Percentiles rank a stretch among this genome's conserved stretches.
phyloP scores from a whole-genome alignment of 768 basidiomycete species.

The Hygrocybe punicea region DNA sequence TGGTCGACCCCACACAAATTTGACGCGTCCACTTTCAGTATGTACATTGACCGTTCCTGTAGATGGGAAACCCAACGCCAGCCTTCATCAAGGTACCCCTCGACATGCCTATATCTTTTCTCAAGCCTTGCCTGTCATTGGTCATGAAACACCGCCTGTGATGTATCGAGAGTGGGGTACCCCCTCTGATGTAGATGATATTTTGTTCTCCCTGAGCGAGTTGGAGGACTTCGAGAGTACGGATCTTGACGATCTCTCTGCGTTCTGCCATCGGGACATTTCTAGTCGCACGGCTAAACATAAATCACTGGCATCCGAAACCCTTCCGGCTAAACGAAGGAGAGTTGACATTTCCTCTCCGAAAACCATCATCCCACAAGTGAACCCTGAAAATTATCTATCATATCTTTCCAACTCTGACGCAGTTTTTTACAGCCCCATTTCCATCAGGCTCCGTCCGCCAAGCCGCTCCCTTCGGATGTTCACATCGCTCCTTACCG shows the following conservation, averaged over 20 bases:
- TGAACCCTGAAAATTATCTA: conserved; percentile 29
- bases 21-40: neutral
- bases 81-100: neutral
- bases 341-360: conserved; percentile 38
- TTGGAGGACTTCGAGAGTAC: conserved; percentile 46
- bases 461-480: conserved; percentile 18
- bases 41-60: neutral
- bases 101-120: neutral
- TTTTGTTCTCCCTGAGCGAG: conserved; percentile 35
- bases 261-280: neutral
- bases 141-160: neutral
- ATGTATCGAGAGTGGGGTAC: conserved; percentile 41
- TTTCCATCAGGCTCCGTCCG: conserved; percentile 27
- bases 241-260: conserved; percentile 22
- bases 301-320: conserved; percentile 5
- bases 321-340: conserved; percentile 24
- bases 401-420: conserved; percentile 13
- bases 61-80: too few relatives aligned
- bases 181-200: conserved; percentile 28
- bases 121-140: neutral
- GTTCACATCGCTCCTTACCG: conserved; percentile 31
- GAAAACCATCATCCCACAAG: conserved; percentile 44
- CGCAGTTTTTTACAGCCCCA: conserved; percentile 32
- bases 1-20: neutral
- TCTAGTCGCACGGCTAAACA: conserved; percentile 2